These are phyloP conservation scores for Trichothecium roseum DNA, from an alignment of 2,329 filamentous ascomycete species.

Conservation along the genomic window DNA sequence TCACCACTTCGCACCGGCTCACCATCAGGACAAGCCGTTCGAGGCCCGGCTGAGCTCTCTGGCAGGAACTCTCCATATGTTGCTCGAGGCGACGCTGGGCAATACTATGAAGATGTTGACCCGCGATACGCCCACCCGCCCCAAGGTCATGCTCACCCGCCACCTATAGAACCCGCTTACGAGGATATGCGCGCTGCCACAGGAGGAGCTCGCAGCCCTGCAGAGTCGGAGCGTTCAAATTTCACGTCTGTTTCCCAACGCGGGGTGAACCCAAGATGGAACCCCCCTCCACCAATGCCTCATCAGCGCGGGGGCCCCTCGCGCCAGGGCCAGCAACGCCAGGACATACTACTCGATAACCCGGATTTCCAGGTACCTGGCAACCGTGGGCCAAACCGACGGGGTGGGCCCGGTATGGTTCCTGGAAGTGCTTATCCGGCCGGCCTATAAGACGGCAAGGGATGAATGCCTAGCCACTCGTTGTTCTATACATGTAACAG, in stretches of 20 bases:
- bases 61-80: constrained; percentile 22
- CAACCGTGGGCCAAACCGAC: constrained; percentile 18
- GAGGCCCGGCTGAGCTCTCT: constrained; percentile 20
- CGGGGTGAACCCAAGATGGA: constrained; percentile 81
- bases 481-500: not conserved
- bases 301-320: constrained; percentile 31
- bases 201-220: constrained; percentile 54
- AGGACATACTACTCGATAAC: constrained; percentile 70
- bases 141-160: constrained; percentile 8
- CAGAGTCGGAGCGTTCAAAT: constrained; percentile 67
- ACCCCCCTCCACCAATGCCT: constrained; percentile 34
- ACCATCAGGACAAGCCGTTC: too few species aligned
- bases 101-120: constrained; percentile 91
- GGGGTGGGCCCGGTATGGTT: constrained; percentile 32
- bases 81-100: constrained; percentile 20
- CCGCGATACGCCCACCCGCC: constrained; percentile 59
- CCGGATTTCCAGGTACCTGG: constrained; percentile 73
- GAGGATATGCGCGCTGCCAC: constrained; percentile 49
- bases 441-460: constrained; percentile 5
- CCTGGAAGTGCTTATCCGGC: constrained; percentile 43
- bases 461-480: not conserved
- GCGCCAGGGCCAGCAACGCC: constrained; percentile 38
- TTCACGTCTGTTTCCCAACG: constrained; percentile 89
- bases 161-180: constrained; percentile 33
- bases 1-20: constrained; percentile 20